These are phyloP conservation scores for Chenopodium berlandieri DNA, from an alignment of 148 eudicot genomes.

Conservation along the genomic window DNA sequence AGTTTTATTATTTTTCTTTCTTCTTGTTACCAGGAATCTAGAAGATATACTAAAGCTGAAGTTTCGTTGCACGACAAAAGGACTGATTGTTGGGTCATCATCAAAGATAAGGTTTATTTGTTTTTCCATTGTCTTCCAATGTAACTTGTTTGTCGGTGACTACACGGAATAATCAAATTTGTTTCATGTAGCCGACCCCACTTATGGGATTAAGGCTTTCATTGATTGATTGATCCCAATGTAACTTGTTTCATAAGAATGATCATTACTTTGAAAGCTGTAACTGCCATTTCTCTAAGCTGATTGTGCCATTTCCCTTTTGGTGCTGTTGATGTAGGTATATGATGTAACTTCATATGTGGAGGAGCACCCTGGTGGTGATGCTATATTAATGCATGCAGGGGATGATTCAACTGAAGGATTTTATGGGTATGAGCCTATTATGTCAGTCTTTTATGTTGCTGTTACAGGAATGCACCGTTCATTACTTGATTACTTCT, in stretches of 20 bases:
- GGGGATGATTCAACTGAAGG: slow-evolving; percentile 97
- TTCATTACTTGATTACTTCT: background rate
- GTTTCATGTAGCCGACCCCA: too few relatives aligned
- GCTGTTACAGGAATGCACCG: background rate
- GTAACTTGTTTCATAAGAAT: background rate
- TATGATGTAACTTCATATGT: slow-evolving; percentile 93
- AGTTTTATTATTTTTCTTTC: slow-evolving; percentile 1
- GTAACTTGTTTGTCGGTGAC: background rate
- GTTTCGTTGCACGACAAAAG: slow-evolving; percentile 76
- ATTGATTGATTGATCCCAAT: background rate
- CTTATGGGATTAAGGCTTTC: too few relatives aligned
- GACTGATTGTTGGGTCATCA: slow-evolving; percentile 96
- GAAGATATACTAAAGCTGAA: slow-evolving; percentile 62
- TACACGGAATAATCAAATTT: too few relatives aligned
- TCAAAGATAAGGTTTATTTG: slow-evolving; percentile 71
- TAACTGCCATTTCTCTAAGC: background rate
- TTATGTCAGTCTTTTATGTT: background rate
- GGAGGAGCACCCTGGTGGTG: slow-evolving; percentile 99
- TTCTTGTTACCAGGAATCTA: slow-evolving; percentile 38
- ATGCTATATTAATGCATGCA: slow-evolving; percentile 84
- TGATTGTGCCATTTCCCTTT: background rate
- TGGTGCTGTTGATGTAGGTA: slow-evolving; percentile 45
- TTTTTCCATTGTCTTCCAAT: background rate
- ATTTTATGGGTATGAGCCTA: slow-evolving; percentile 65
- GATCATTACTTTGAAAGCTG: background rate